Evolutionary conservation across 2,329 filamentous ascomycete species (phyloP), one percentile per base, ranked within the genome.

Genomic region (Aspergillus aculeatus): DNA sequence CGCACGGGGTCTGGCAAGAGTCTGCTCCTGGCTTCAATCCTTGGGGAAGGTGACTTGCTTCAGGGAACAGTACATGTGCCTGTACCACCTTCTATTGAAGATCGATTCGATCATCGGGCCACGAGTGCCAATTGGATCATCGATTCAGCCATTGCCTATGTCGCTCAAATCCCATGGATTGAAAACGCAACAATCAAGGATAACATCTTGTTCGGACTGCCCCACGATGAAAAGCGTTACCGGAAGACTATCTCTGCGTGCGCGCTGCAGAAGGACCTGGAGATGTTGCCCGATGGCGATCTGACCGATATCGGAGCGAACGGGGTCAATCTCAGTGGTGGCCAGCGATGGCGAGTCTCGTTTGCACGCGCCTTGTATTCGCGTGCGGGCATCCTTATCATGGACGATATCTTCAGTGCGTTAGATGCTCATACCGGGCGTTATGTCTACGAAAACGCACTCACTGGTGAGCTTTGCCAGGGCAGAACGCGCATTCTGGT

Each of bases 321-420:
- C 62, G 38, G 38, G 14, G 38, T 44, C 24, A 55, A 48, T 21
- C 16, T 47, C 19, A 91, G 87, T 62, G 91, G 91, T 62, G 91
- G 91, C 0, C 91, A 95, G 74, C 88, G 89, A 71, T 92, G 90
- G 88, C 84, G 90, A 56, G 83, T 93, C 48, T 89, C 89, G 1
- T 84, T 94, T 65, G 90, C 90, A 4, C 81, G 90, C 55, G 89
- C 90, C 1, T 79, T 93, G 19, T 93, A 93, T 74, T 91, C 89
- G 7, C 82, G 89, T 24, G 89, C 89, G 1, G 86, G 87, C 2
- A 86, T 92, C 64, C 78, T 94, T 7, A 80, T 94, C 24, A 79
- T 93, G 63, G 91, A 94, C 71, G 90, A 94, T 70, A 89, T 92
- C 49, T 91, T 94, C 72, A 90, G 87, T 69, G 77, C 90, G 19